Base-by-base conservation (phyloP, 495 filamentous ascomycete genomes). In the Collariella sp. region DNA sequence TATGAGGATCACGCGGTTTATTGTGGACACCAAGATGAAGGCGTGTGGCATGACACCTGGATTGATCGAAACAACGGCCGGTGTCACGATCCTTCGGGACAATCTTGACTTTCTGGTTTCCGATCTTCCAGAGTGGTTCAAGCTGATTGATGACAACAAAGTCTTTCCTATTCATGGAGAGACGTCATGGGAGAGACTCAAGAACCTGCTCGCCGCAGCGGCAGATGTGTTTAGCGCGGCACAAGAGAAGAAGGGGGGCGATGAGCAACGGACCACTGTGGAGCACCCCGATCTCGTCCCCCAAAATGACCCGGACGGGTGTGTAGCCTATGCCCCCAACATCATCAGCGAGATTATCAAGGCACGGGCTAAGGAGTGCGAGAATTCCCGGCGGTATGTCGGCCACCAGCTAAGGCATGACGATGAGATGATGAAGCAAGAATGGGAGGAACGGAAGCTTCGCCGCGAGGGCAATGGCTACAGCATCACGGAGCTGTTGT, bases 61-160 rank as follows among this genome's bases (percentile, higher is more conserved):
- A 16, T 11, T 12, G 48, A 11, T 4, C 36, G 18, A 31, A 23
- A 15, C 35, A 3, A 23, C 0, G 7, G 9, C 26, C 6, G 6
- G 18, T 7, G 10, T 22, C 7, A 16, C 18, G 19, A 1, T 3
- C 2, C 33, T 35, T 26, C 2, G 16, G 2, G 10, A 29, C 5
- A 46, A 46, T 15, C 11, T 50, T 20, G 46, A 56, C 35, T 16
- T n/a, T n/a, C 12, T 54, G 4, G 20, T 54, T 1, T 33, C 42
- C 3, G n/a, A 12, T 2, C 49, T 71, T 2, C 69, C 70, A 0
- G 56, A 57, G 0, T 73, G 70, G 70, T 73, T 73, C 36, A 33
- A 23, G 0, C 44, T 66, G 11, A 33, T 66, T 13, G 62, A 61
- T 3, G 41, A 40, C 1, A 57, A 49, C 3, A 24, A 42, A 4